Base-by-base conservation (phyloP, 768 basidiomycete genomes). In the Gymnopilus dilepis region DNA sequence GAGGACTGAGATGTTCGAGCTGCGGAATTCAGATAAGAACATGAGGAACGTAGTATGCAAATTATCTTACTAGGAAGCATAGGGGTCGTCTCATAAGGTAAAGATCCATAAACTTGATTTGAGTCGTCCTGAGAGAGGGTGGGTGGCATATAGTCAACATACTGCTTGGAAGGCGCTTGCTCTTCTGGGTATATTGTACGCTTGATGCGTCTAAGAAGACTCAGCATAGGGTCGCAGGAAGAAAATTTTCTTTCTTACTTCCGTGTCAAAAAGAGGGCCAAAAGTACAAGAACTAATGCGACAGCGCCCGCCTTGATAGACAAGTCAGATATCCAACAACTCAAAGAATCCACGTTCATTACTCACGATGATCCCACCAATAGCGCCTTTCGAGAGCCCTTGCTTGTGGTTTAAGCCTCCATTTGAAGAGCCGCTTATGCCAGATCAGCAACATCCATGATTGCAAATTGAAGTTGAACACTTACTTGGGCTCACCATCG, bases 161-260 rank as follows among this genome's bases (percentile, higher is more conserved):
- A 50, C 0, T 30, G 8, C 22, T 50, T 26, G 9, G 28, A 50
- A 15, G 47, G 12, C 15, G 47, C 26, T 13, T 50, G 28, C 1
- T 50, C 47, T 6, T 50, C 47, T 31, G 47, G 47, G 17, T 50
- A 50, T 30, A 50, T 50, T 5, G 47, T 50, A 50, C 47, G 47
- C 17, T 31, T 50, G 13, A 50, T 50, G 8, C 47, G 47, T n/a
- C 47, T 50, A n/a, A 1, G n/a, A 9, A 22, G 22, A 47, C 15
- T 50, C 5, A 50, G 47, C 13, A 48, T 4, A 7, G 15, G 24
- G 15, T 5, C 17, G 9, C 22, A 7, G 2, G 8, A 26, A 17
- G 31, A 28, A 0, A 4, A 9, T 6, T 28, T n/a, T n/a, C 17
- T n/a, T n/a, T 30, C 47, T 1, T 1, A 50, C 47, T 50, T 50